Conservation (phyloP, 768 basidiomycete species). For the Kwoniella shandongensis region DNA sequence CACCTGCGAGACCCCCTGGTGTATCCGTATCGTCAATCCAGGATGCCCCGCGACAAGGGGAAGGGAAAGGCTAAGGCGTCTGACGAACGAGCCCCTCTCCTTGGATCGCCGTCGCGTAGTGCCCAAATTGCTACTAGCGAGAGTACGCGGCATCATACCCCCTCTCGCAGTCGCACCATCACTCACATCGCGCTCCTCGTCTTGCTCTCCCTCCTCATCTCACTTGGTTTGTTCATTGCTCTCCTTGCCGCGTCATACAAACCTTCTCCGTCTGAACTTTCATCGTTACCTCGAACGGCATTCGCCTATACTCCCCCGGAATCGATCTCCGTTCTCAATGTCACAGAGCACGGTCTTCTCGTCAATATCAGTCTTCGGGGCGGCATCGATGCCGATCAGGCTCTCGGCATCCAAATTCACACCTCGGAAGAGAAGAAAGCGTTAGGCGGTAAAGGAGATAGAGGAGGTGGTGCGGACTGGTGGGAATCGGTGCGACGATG, state of each 20-base stretch:
- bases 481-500: slow-evolving; percentile 44
- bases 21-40: background rate
- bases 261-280: slow-evolving; percentile 36
- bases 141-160: background rate
- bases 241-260: slow-evolving; percentile 41
- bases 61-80: slow-evolving; percentile 13
- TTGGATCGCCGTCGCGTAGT: slow-evolving; percentile 11
- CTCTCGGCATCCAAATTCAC: slow-evolving; percentile 37
- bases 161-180: slow-evolving; percentile 14
- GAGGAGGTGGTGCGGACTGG: slow-evolving; percentile 41
- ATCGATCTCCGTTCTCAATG: slow-evolving; percentile 40
- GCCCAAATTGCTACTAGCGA: background rate
- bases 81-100: slow-evolving; percentile 9
- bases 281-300: slow-evolving; percentile 31
- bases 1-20: too few relatives aligned
- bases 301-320: slow-evolving; percentile 43
- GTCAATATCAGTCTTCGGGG: slow-evolving; percentile 38
- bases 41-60: slow-evolving; percentile 16
- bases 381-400: slow-evolving; percentile 48
- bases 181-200: slow-evolving; percentile 29
- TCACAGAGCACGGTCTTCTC: slow-evolving; percentile 43
- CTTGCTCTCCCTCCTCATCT: slow-evolving; percentile 30
- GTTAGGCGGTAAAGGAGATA: slow-evolving; percentile 26
- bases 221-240: slow-evolving; percentile 31
- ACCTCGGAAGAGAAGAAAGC: slow-evolving; percentile 18